A percentile compares a stretch with the other conserved stretches of the same genome.
These are phyloP conservation scores for Periconia sp. DNA, from an alignment of 2,329 filamentous ascomycete species.

Conservation along the genomic window DNA sequence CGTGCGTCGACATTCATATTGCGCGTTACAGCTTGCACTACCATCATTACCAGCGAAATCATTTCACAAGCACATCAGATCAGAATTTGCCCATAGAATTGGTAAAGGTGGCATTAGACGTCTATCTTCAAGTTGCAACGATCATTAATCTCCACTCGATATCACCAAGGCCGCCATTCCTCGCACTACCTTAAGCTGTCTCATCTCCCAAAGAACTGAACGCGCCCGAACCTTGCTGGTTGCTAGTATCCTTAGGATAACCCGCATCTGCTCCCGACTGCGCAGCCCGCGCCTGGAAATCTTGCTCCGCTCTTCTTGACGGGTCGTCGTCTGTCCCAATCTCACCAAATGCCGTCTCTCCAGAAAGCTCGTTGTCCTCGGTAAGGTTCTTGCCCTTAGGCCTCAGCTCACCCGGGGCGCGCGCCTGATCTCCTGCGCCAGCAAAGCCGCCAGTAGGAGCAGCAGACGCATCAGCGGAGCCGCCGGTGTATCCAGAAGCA, in stretches of 20 bases:
- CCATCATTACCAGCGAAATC: too few species aligned
- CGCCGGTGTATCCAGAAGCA: conserved; percentile 45
- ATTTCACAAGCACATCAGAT: too few species aligned
- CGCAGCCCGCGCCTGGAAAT: conserved; percentile 42
- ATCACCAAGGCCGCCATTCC: too few species aligned
- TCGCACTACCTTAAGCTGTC: conserved; percentile 6
- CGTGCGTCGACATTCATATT: conserved; percentile 10
- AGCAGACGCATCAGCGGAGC: conserved; percentile 37
- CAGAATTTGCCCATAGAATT: too few species aligned
- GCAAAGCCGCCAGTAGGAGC: conserved; percentile 47
- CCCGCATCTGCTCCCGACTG: conserved; percentile 35
- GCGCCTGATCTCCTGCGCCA: conserved; percentile 35
- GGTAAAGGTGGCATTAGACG: too few species aligned
- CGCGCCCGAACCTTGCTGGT: conserved; percentile 25
- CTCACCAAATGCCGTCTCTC: conserved; percentile 41
- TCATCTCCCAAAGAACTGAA: conserved; percentile 27
- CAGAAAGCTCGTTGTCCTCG: conserved; percentile 46
- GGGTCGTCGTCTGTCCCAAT: conserved; percentile 64
- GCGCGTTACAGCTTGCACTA: too few species aligned
- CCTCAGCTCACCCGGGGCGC: conserved; percentile 41
- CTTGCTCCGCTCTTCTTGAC: conserved; percentile 53
- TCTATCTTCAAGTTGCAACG: too few species aligned
- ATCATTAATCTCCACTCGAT: too few species aligned
- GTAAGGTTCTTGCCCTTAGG: conserved; percentile 60
- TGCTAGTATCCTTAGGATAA: conserved; percentile 15